Conservation (phyloP, 2,329 filamentous ascomycete species). For the Tolypocladium tundrense region DNA sequence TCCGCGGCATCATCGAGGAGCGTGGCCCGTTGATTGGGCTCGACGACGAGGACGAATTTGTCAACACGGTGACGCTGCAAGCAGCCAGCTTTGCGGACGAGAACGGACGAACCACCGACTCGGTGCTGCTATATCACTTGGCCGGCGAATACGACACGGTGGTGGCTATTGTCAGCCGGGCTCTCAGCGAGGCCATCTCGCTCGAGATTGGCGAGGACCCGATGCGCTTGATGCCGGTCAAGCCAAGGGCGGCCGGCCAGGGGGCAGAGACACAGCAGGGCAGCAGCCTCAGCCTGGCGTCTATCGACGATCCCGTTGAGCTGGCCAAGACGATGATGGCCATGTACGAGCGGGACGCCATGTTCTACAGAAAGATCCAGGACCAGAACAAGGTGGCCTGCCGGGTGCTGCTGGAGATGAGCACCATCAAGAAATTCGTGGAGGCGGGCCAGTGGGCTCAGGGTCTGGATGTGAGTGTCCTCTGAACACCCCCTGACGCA, state of each 20-base stretch:
- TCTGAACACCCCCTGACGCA: neutral
- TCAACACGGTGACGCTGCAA: constrained; percentile 85
- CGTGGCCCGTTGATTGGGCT: constrained; percentile 74
- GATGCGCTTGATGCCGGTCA: constrained; percentile 68
- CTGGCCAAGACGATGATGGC: constrained; percentile 50
- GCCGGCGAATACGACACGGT: constrained; percentile 94
- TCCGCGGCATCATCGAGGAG: constrained; percentile 79
- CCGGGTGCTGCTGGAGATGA: constrained; percentile 48
- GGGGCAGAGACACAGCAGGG: constrained; percentile 27
- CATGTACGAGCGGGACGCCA: constrained; percentile 51
- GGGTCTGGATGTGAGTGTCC: constrained; percentile 44
- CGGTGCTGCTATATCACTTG: constrained; percentile 87
- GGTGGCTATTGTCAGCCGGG: constrained; percentile 79
- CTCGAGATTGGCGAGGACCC: constrained; percentile 76
- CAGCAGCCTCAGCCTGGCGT: constrained; percentile 50
- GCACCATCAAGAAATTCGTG: constrained; percentile 47
- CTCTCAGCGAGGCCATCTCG: constrained; percentile 80
- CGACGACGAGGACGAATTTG: constrained; percentile 69
- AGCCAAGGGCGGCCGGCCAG: constrained; percentile 48
- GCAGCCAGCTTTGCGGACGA: constrained; percentile 90
- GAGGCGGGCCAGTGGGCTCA: constrained; percentile 46
- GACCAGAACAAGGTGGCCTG: constrained; percentile 48
- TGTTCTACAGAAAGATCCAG: constrained; percentile 49
- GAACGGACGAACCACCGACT: constrained; percentile 85
- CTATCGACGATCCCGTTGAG: constrained; percentile 51